Percentiles rank a stretch among this genome's conserved stretches.
phyloP scores from a whole-genome alignment of 768 basidiomycete genomes.

The Leccinum ochraceum region DNA sequence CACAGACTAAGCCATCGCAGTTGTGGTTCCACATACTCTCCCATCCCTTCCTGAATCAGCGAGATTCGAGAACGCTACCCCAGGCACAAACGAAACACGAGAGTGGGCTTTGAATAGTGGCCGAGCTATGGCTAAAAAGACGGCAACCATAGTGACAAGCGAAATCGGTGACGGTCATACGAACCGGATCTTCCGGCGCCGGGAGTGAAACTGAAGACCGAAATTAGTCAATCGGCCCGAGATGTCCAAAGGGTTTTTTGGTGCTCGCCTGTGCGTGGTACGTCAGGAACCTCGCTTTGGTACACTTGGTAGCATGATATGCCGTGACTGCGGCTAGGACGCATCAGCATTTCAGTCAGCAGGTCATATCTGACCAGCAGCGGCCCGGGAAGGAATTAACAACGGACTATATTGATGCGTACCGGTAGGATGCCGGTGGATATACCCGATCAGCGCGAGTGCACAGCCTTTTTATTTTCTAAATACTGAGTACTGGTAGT shows the following conservation, averaged over 20 bases:
- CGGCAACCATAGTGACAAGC: neutral
- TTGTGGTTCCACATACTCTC: neutral
- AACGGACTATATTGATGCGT: neutral
- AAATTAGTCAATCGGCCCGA: neutral
- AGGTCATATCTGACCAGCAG: neutral
- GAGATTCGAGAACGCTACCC: neutral
- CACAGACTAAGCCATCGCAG: neutral
- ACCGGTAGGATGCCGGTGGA: neutral
- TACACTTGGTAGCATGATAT: neutral
- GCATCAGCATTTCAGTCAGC: neutral
- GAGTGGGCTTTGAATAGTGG: neutral
- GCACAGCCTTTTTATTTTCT: neutral
- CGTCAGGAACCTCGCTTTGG: neutral
- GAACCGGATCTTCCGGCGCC: neutral
- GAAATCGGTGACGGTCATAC: neutral
- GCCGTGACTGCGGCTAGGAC: neutral
- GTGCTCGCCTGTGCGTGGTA: neutral
- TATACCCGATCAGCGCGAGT: neutral
- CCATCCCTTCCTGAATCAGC: neutral
- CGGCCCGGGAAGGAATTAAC: neutral
- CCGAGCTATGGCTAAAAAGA: neutral
- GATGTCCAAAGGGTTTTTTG: neutral
- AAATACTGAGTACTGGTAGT: neutral
- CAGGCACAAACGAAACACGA: neutral
- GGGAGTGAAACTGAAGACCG: neutral